Base-by-base conservation (phyloP, 2,329 filamentous ascomycete species). In the Aureobasidium zeae region DNA sequence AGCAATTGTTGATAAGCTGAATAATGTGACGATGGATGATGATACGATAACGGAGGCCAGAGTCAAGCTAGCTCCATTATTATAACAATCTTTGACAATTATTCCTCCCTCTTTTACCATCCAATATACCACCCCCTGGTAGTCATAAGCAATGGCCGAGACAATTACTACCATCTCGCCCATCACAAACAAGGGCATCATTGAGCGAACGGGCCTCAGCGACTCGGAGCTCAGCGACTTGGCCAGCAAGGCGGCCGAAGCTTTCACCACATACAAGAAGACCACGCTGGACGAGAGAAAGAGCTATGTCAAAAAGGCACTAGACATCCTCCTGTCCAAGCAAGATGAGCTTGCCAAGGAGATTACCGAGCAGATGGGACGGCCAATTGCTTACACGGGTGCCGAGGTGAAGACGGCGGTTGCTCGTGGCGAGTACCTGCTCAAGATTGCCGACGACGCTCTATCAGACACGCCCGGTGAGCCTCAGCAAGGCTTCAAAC, bases 311-410 rank as follows among this genome's bases (percentile, higher is more conserved):
- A 79, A 77, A 55, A 85, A 83, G 56, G 87, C 88, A 1, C 67
- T 96, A 32, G 74, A 80, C 49, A 65, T 85, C 4, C 70, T 96
- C 20, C 64, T 68, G 12, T 74, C 78, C 37, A 80, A 78, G 60
- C 76, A 87, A 62, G 82, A 91, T 77, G 83, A 79, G 49, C 71
- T 96, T 24, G 87, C 83, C 5, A 74, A 77, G 53, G 88, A 95
- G 62, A 68, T 96, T 48, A 95, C 88, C 0, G 81, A 86, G 60
- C 88, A 96, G 68, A 96, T 96, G 88, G 89, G 89, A 30, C 76
- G 89, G 15, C 89, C 89, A 24, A 94, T 95, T 56, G 76, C 83
- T 26, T 95, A 89, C 62, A 84, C 85, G 0, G 79, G 74, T 34
- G 86, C 79, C 53, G 89, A 96, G 68, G 74, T 96, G 52, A 68